Evolutionary conservation across 2,329 filamentous ascomycete species (phyloP), one percentile per base, ranked within the genome.

Genomic region (Colletotrichum magnum): DNA sequence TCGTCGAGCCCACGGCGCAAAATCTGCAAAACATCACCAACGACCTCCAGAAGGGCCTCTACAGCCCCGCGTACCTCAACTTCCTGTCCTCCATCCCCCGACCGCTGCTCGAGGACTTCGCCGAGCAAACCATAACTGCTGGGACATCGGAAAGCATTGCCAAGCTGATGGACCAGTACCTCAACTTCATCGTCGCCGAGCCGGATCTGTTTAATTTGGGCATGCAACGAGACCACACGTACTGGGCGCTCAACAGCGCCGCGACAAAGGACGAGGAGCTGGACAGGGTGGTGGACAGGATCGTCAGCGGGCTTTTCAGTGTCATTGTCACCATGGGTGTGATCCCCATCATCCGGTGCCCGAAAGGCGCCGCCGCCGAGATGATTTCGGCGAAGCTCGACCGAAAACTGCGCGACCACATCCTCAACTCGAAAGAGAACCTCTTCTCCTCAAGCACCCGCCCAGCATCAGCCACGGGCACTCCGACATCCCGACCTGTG

Each of bases 291-390:
- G 89, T 99, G 39, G 95, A 99, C 79, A 91, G 91, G 73, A 95
- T 98, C 72, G 96, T 99, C 58, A 97, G 93, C 75, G 96, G 96
- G 0, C 84, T 99, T n/a, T 99, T 98, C 82, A 98, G 95, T 72
- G 96, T 99, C 57, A 92, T 96, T 69, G 96, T 97, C n/a, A 99
- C 96, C 5, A 97, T 98, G 94, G 95, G 94, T 92, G 91, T 95
- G 3, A 97, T 99, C 74, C 96, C 96, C 6, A 94, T 99, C 74
- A 98, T 99, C 76, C 88, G 96, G 73, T 98, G 94, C 77, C 95
- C 96, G 6, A 97, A 96, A 78, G 94, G 92, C 58, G 95, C 94
- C 43, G 94, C 96, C 4, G 95, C 96, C 15, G 95, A 98, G 78
- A 92, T 97, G 86, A 97, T 99, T 73, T 93, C 94, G 15, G 93